Base-by-base conservation (phyloP, 768 basidiomycete species). In the Jaapia argillacea region DNA sequence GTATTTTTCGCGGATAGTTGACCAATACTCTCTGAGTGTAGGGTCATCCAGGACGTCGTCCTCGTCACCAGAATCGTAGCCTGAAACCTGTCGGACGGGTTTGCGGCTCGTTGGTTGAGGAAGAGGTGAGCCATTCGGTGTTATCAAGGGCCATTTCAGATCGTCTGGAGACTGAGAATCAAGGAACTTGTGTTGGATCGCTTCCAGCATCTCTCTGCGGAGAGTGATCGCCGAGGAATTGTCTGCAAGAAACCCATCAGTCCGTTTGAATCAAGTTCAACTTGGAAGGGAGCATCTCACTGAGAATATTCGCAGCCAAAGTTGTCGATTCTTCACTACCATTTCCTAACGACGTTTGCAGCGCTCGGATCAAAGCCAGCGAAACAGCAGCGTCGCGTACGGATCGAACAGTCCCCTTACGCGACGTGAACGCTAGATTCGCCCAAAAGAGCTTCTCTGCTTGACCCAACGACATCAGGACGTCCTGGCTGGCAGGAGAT, bases 121-220 rank as follows among this genome's bases (percentile, higher is more conserved):
- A 20, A 69, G 52, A 3, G 67, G 59, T 3, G 64, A 63, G 4
- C 74, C 77, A 35, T 70, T 67, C 5, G 62, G 48, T 1, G 64
- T 59, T 33, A 82, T 65, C 2, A 63, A 43, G 0, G 86, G 88
- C 90, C 91, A 96, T 43, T 70, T 67, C 21, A 85, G 58, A 54
- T 94, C 90, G 49, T 91, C 83, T 13, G 50, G 50, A 5, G 57
- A 46, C 3, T 58, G 55, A 1, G 54, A 26, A 10, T 66, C 56
- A 2, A 68, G 64, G 45, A 85, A 76, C 57, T 96, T 96, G 54
- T 76, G 61, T 1, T 75, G 70, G 40, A 93, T 82, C 13, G 76
- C 77, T 49, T 94, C 91, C 13, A 92, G 59, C 68, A 97, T 76
- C 56, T 98, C 94, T 14, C 89, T 74, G 6, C 81, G 78, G 1